phyloP scores from a whole-genome alignment of 768 basidiomycete species.

The Favolaschia claudopus region DNA sequence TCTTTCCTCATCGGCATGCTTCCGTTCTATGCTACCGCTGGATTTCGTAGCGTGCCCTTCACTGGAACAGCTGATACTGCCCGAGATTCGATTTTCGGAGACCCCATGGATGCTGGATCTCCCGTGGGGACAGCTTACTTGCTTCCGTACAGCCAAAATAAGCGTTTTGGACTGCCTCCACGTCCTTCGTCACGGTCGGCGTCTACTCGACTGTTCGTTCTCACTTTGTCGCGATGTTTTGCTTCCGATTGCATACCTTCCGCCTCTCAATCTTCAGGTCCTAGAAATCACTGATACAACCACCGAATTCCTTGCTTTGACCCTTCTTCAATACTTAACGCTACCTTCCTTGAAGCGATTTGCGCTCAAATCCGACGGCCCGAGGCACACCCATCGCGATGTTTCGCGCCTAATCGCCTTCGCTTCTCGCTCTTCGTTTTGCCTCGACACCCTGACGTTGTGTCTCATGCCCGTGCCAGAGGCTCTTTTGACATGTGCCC shows the following conservation, averaged over 20 bases:
- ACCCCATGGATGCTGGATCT: background rate
- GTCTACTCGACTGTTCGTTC: background rate
- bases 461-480: no score
- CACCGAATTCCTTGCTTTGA: background rate
- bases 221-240: background rate
- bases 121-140: slow-evolving; percentile 1
- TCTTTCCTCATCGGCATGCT: background rate
- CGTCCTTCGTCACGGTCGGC: background rate
- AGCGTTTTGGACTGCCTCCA: background rate
- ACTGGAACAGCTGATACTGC: no score
- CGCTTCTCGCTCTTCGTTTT: no score
- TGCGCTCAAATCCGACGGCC: no score
- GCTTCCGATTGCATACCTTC: background rate
- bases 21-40: background rate
- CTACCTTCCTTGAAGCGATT: no score
- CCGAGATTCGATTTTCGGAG: no score
- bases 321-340: no score
- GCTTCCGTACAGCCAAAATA: slow-evolving; percentile 4
- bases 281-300: background rate
- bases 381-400: no score
- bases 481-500: no score
- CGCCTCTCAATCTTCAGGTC: slow-evolving; percentile 6
- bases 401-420: no score
- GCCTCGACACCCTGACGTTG: no score
- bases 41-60: no score